Percentiles rank a stretch among this genome's conserved stretches.
phyloP scores from a whole-genome alignment of 2,329 filamentous ascomycete genomes.

The Ophiosphaerella herpotricha region DNA sequence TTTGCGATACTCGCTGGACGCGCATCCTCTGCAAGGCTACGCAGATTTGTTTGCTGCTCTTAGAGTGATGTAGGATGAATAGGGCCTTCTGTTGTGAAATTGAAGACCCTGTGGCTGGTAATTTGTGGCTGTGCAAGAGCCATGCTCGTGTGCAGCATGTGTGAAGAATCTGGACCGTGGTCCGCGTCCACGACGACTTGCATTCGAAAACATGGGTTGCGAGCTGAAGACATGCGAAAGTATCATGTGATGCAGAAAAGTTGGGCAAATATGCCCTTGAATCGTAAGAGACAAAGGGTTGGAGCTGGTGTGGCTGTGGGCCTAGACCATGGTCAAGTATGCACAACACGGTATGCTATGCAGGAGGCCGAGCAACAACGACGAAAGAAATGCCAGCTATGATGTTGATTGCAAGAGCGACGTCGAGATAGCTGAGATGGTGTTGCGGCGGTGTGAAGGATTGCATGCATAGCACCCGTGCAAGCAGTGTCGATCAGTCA shows the following conservation, averaged over 20 bases:
- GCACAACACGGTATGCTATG: neutral
- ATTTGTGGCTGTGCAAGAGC: neutral
- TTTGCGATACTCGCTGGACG: too few species aligned
- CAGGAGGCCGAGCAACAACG: neutral
- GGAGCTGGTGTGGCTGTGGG: neutral
- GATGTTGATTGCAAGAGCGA: neutral
- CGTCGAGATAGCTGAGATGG: neutral
- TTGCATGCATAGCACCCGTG: neutral
- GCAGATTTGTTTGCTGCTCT: too few species aligned
- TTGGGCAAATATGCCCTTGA: neutral
- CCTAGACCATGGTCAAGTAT: neutral
- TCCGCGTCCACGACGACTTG: neutral
- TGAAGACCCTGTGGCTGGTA: neutral
- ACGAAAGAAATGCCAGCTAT: too few species aligned
- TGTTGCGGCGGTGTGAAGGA: neutral
- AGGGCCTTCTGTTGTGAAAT: too few species aligned
- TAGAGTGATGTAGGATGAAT: too few species aligned
- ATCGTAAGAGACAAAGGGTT: too few species aligned
- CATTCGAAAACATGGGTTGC: constrained; percentile 2
- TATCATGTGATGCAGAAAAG: neutral
- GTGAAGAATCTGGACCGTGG: neutral
- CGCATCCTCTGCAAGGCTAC: too few species aligned
- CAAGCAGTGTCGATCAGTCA: neutral
- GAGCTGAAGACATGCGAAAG: constrained; percentile 2
- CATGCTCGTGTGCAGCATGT: neutral